Evolutionary conservation across 495 filamentous ascomycete species (phyloP).

Genomic region (Penicillium goetzii): DNA sequence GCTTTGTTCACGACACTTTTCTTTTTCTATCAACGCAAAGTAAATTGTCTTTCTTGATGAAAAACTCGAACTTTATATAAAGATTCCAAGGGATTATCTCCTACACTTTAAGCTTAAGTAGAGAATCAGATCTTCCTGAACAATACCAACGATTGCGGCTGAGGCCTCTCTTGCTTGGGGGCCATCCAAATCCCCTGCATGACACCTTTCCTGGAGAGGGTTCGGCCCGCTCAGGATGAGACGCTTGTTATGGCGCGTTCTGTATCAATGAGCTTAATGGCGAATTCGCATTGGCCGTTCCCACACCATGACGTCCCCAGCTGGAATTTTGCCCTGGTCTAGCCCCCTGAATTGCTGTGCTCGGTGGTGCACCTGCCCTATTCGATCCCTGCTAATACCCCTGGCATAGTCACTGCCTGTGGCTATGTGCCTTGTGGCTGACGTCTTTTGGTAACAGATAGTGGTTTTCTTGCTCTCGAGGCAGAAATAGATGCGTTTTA

Average conservation of each 20-base stretch:
- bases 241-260: neutral
- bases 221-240: neutral
- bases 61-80: neutral
- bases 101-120: neutral
- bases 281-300: neutral
- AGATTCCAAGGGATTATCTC: neutral
- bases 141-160: neutral
- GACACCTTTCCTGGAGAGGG: conserved; percentile 4
- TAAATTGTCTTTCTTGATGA: neutral
- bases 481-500: neutral
- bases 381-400: neutral
- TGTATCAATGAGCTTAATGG: neutral
- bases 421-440: neutral
- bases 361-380: neutral
- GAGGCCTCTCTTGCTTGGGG: neutral
- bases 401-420: conserved; percentile 1
- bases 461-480: neutral
- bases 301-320: neutral
- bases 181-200: neutral
- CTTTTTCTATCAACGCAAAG: neutral
- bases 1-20: neutral
- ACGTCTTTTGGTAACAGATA: neutral
- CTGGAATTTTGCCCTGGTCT: neutral
- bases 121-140: neutral
- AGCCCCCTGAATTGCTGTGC: neutral